These are phyloP conservation scores for Dentipellis fragilis DNA, from an alignment of 768 basidiomycete species.

Conservation along the genomic window DNA sequence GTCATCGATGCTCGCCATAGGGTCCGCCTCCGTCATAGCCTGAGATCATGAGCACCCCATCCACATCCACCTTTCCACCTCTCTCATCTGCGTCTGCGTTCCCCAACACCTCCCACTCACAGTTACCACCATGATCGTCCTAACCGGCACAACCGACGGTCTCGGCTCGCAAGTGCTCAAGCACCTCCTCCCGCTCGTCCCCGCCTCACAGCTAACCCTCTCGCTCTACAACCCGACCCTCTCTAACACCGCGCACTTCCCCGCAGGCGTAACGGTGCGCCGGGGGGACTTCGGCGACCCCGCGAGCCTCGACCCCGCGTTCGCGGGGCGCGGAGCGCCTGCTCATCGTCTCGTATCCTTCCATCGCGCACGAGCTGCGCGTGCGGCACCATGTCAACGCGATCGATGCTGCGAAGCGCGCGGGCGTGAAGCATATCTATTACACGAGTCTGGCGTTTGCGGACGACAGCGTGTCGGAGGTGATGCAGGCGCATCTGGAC, in stretches of 20 bases:
- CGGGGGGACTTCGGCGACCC: slow-evolving; percentile 22
- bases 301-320: slow-evolving; percentile 22
- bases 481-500: slow-evolving; percentile 23
- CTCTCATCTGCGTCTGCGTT: no score
- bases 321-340: slow-evolving; percentile 28
- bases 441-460: slow-evolving; percentile 27
- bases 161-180: slow-evolving; percentile 26
- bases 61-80: no score
- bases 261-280: slow-evolving; percentile 20
- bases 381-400: slow-evolving; percentile 22
- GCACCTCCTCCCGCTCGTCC: no score
- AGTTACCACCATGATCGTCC: slow-evolving; percentile 20
- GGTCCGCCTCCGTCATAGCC: no score
- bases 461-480: slow-evolving; percentile 19
- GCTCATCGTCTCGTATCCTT: slow-evolving; percentile 40
- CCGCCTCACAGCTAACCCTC: slow-evolving; percentile 21
- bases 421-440: slow-evolving; percentile 23
- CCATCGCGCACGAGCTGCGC: slow-evolving; percentile 21
- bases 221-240: slow-evolving; percentile 23
- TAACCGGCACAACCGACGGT: slow-evolving; percentile 28
- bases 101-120: no score
- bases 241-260: slow-evolving; percentile 6
- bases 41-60: no score
- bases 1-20: no score
- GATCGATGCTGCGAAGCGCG: slow-evolving; percentile 25